Conservation (phyloP, 495 filamentous ascomycete species). For the Penicillium bovifimosum region DNA sequence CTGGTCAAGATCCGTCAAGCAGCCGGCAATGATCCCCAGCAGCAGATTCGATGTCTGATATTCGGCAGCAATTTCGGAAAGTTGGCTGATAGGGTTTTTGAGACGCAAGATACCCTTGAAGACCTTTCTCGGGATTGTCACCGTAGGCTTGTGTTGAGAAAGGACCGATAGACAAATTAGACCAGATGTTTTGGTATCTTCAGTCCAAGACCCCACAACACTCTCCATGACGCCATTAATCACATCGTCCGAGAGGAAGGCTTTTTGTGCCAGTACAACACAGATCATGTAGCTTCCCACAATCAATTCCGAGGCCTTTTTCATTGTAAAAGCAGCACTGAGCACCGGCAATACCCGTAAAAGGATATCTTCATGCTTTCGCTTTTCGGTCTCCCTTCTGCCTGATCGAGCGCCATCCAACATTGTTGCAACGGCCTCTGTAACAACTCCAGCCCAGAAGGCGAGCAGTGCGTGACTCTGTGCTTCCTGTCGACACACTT, state of each 20-base stretch:
- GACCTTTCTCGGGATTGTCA: constrained; percentile 56
- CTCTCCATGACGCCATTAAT: constrained; percentile 81
- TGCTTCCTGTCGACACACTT: constrained; percentile 58
- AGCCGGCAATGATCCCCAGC: constrained; percentile 63
- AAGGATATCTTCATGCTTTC: constrained; percentile 74
- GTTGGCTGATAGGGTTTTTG: constrained; percentile 48
- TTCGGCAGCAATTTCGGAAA: constrained; percentile 57
- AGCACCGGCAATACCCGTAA: constrained; percentile 68
- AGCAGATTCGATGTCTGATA: constrained; percentile 68
- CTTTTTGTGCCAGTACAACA: constrained; percentile 76
- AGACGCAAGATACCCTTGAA: constrained; percentile 63
- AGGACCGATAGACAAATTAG: constrained; percentile 75
- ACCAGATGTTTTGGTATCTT: constrained; percentile 64
- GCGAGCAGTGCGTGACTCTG: constrained; percentile 71
- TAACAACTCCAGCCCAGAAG: constrained; percentile 82
- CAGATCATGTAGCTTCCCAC: constrained; percentile 87
- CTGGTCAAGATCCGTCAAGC: constrained; percentile 58
- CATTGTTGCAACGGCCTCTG: constrained; percentile 75
- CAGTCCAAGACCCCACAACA: constrained; percentile 66
- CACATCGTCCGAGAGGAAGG: constrained; percentile 64
- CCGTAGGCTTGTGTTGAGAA: constrained; percentile 62
- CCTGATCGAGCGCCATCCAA: constrained; percentile 70
- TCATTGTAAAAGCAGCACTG: constrained; percentile 67
- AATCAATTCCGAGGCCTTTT: constrained; percentile 66
- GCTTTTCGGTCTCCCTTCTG: constrained; percentile 56